Base-by-base conservation (phyloP, 1,284 basidiomycete genomes). In the Paramarasmius palmivorus region DNA sequence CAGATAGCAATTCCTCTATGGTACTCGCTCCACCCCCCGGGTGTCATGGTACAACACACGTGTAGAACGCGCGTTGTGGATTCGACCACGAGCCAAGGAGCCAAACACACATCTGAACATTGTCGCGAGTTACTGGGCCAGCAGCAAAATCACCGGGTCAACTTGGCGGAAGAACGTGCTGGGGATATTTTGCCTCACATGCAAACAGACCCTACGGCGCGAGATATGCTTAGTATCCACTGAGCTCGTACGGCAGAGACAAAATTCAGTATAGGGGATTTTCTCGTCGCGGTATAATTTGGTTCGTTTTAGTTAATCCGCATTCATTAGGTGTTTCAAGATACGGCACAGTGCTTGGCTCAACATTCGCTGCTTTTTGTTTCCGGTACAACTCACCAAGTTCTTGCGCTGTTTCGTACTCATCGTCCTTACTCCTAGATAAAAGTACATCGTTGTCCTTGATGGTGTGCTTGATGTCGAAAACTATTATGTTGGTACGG, bases 181-280 rank as follows among this genome's bases (percentile, higher is more conserved):
- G 59, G 66, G 35, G 69, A 69, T 3, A 64, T 68, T 48, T 61
- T 73, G 39, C 60, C 59, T 10, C 69, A 74, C 58, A 68, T 78
- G 40, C 73, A 72, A 49, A 79, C 78, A 1, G 69, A 74, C 26
- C 67, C 74, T 41, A 75, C 74, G 3, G 77, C 74, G 9, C 67
- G 71, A 19, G 80, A 82, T 59, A 81, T 82, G 78, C 61, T 81
- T 39, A 61, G 68, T 20, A 81, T 82, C 49, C 64, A 69, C 0
- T 58, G 72, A 51, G 75, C 74, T 2, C n/a, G n/a, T 69, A 75
- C 57, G 78, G 77, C 1, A 61, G 63, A 52, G 69, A 75, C 14
- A 77, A 78, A 57, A 54, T 83, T 10, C 71, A 73, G 50, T 83
- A 79, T 57, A 81, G 77, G 77, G 79, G 79, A 15, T 73, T 79